A percentile compares a stretch with the other conserved stretches of the same genome.
These are phyloP conservation scores for Fusarium sp. DNA, from an alignment of 2,329 filamentous ascomycete species.

Conservation along the genomic window DNA sequence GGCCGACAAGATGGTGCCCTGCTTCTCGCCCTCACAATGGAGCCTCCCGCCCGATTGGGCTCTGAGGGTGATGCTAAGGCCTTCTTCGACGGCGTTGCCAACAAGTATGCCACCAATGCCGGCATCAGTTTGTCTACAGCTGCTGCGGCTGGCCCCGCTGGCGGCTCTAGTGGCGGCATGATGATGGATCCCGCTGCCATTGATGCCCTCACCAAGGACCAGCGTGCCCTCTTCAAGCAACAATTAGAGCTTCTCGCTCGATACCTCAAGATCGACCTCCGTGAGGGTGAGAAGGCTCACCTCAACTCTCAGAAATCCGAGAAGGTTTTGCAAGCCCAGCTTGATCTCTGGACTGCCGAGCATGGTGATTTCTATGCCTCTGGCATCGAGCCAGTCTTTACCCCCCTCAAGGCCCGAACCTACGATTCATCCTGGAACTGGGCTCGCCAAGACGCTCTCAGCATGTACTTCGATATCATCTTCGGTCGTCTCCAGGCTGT, in stretches of 20 bases:
- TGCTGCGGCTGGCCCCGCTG: slow-evolving; percentile 78
- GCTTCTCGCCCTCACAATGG: slow-evolving; percentile 89
- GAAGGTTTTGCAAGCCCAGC: slow-evolving; percentile 87
- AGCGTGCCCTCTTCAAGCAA: slow-evolving; percentile 96
- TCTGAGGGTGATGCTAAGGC: slow-evolving; percentile 92
- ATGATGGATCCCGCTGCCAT: slow-evolving; percentile 99
- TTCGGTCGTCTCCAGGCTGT: slow-evolving; percentile 93
- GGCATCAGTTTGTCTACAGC: slow-evolving; percentile 87
- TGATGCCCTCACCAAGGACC: slow-evolving; percentile 96
- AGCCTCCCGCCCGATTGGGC: slow-evolving; percentile 87
- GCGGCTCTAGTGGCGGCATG: slow-evolving; percentile 83
- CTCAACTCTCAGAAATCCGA: slow-evolving; percentile 86
- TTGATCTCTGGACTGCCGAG: slow-evolving; percentile 94
- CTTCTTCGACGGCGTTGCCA: slow-evolving; percentile 87
- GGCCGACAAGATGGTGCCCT: slow-evolving; percentile 93
- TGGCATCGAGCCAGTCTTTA: slow-evolving; percentile 95
- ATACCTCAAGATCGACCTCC: slow-evolving; percentile 97
- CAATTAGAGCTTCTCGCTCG: slow-evolving; percentile 94
- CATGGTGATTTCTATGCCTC: slow-evolving; percentile 96
- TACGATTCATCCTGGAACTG: slow-evolving; percentile 99
- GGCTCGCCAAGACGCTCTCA: slow-evolving; percentile 96
- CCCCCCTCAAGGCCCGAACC: slow-evolving; percentile 89
- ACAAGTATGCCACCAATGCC: slow-evolving; percentile 87
- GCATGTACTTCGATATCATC: slow-evolving; percentile 99
- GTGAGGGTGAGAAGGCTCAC: slow-evolving; percentile 94